phyloP scores from a whole-genome alignment of 2,329 filamentous ascomycete genomes.

The Ustilaginoidea virens region DNA sequence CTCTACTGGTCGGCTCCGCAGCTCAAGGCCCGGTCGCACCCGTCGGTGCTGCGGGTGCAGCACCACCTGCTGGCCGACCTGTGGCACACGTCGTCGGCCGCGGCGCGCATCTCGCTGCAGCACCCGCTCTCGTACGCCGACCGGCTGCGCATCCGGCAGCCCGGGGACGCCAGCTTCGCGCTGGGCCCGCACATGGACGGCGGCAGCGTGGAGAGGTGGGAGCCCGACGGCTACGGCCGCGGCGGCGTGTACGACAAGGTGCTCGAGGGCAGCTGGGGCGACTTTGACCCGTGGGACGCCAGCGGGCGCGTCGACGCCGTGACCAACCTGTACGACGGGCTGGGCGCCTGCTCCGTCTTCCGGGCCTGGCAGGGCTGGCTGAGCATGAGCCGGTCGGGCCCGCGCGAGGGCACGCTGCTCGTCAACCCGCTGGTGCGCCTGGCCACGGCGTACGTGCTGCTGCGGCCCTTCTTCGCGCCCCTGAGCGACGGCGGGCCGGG shows the following conservation, averaged over 20 bases:
- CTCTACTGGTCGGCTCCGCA: slow-evolving; percentile 62
- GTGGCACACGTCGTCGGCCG: slow-evolving; percentile 39
- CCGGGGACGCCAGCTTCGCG: slow-evolving; percentile 55
- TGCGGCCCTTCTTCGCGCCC: slow-evolving; percentile 68
- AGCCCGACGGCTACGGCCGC: slow-evolving; percentile 48
- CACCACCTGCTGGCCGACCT: slow-evolving; percentile 42
- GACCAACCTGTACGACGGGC: slow-evolving; percentile 64
- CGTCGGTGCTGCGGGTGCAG: slow-evolving; percentile 46
- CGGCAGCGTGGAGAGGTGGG: slow-evolving; percentile 63
- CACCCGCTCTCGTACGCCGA: slow-evolving; percentile 56
- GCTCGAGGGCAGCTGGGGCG: slow-evolving; percentile 62
- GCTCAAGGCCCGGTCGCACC: slow-evolving; percentile 49
- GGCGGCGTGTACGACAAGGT: slow-evolving; percentile 59
- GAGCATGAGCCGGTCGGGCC: slow-evolving; percentile 56
- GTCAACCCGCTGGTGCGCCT: slow-evolving; percentile 67
- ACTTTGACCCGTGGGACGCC: slow-evolving; percentile 71
- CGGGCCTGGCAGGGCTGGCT: slow-evolving; percentile 87
- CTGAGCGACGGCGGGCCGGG: slow-evolving; percentile 14
- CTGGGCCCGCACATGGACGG: slow-evolving; percentile 62
- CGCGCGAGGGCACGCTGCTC: slow-evolving; percentile 63
- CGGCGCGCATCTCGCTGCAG: slow-evolving; percentile 29
- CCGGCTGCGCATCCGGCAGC: slow-evolving; percentile 53
- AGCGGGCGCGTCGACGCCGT: slow-evolving; percentile 50
- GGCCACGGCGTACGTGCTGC: slow-evolving; percentile 63
- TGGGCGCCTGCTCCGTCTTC: slow-evolving; percentile 73